Evolutionary conservation across 83 land plant genomes (phyloP), one percentile per base, ranked within the genome.

Genomic region (Isoetes engelmannii): DNA sequence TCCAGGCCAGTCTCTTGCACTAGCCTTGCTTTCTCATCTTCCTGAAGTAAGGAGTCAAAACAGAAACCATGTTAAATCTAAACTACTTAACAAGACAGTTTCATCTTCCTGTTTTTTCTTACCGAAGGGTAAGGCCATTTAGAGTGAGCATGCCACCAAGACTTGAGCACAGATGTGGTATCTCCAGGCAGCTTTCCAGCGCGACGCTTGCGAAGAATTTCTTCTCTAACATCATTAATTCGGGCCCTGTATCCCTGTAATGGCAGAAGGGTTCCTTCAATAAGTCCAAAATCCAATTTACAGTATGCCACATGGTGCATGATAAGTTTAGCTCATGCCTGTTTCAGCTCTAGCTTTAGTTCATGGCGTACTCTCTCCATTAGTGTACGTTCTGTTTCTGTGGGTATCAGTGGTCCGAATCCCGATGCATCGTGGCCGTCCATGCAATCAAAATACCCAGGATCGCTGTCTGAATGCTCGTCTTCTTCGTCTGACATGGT

Each of bases 401-500:
- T 89, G 7, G 91, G 94, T 17, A 89, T 66, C 4, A 89, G 80
- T 48, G 92, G 94, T 18, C 94, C 94, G 48, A 87, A 85, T 18
- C 94, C 94, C 73, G 82, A 74, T 54, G n/a, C 80, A 72, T 87
- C 91, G 15, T 73, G 62, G 17, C 85, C 83, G 7, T 87, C 85
- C 47, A 87, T 48, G 48, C 77, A 81, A 77, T 89, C 90, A 71
- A 70, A 89, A 72, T 82, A 59, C 71, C 80, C 80, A 28, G 83
- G 45, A 37, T 85, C 90, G 18, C 84, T 82, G 20, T 82, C 92
- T 21, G 71, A 75, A n/a, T 84, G 84, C 19, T 89, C 90, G 48
- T 89, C 91, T 6, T 89, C 95, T 57, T 87, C 94, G 64, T 89
- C 95, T 6, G 89, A 85, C 92, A 89, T 87, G 7, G 95, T 89